A percentile compares a stretch with the other conserved stretches of the same genome.
These are phyloP conservation scores for Macrolepiota albuminosa DNA, from an alignment of 768 basidiomycete species.

Conservation along the genomic window DNA sequence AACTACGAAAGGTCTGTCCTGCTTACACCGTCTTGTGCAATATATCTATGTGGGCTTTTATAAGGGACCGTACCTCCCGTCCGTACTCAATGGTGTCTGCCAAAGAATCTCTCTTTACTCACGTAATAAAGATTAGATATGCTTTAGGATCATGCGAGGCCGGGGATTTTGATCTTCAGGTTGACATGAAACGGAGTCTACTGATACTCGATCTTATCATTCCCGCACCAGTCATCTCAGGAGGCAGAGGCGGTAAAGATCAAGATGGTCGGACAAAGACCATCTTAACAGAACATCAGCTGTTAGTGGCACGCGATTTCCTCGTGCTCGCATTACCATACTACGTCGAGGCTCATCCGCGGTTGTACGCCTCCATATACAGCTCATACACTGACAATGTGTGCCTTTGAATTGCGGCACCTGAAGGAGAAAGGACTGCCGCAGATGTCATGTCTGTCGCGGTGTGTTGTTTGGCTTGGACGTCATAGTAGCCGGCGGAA, in stretches of 20 bases:
- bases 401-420: constrained; percentile 19
- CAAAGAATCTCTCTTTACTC: constrained; percentile 19
- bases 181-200: constrained; percentile 13
- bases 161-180: constrained; percentile 9
- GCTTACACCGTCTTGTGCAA: constrained; percentile 19
- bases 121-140: constrained; percentile 20
- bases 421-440: constrained; percentile 12
- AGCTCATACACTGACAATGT: constrained; percentile 7
- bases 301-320: constrained; percentile 39
- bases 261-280: constrained; percentile 10
- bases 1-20: constrained; percentile 5
- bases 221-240: constrained; percentile 2
- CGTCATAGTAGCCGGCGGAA: constrained; percentile 15
- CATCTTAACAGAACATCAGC: constrained; percentile 26
- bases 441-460: constrained; percentile 22
- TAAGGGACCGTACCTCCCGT: constrained; percentile 10
- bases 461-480: constrained; percentile 21
- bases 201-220: constrained; percentile 13
- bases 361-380: neutral
- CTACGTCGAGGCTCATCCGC: constrained; percentile 16
- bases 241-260: neutral
- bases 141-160: neutral
- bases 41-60: constrained; percentile 19
- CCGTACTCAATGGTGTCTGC: constrained; percentile 12
- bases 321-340: constrained; percentile 35